phyloP scores from a whole-genome alignment of 106 monocot genomes.

The Dendrobium catenatum region DNA sequence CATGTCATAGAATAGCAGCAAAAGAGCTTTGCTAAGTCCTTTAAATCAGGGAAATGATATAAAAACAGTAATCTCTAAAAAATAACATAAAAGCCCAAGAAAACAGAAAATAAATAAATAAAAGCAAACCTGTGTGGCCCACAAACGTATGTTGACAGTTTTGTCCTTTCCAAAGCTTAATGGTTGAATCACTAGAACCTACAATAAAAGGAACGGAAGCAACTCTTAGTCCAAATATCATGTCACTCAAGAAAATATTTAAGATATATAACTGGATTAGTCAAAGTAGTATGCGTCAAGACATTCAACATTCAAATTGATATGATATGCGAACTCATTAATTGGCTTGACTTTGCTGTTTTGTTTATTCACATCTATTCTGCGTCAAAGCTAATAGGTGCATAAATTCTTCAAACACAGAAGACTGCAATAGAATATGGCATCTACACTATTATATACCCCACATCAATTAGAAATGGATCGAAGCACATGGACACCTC shows the following conservation, averaged over 20 bases:
- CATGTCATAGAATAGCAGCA: not conserved
- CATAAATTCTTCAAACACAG: not conserved
- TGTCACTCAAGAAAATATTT: not conserved
- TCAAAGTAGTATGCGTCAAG: not conserved
- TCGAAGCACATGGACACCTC: not conserved
- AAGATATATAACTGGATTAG: not conserved
- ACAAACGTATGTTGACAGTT: conserved; percentile 69
- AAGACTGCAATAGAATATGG: not conserved
- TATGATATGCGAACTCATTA: not conserved
- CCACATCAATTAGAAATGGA: not conserved
- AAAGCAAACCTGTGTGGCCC: conserved; percentile 72
- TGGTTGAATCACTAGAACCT: conserved; percentile 90
- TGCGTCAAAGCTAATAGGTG: not conserved
- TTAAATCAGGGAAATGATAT: not conserved
- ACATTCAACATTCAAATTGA: not conserved
- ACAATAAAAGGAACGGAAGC: not conserved
- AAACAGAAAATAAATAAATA: conserved; percentile 2
- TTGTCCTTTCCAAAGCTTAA: conserved; percentile 89
- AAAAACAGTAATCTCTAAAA: not conserved
- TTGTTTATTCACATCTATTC: not conserved
- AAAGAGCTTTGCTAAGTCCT: not conserved
- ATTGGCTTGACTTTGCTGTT: not conserved
- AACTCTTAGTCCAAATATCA: not conserved
- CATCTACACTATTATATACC: not conserved
- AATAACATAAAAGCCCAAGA: not conserved